Base-by-base conservation (phyloP, 305 asterid genomes). In the Withania somnifera region DNA sequence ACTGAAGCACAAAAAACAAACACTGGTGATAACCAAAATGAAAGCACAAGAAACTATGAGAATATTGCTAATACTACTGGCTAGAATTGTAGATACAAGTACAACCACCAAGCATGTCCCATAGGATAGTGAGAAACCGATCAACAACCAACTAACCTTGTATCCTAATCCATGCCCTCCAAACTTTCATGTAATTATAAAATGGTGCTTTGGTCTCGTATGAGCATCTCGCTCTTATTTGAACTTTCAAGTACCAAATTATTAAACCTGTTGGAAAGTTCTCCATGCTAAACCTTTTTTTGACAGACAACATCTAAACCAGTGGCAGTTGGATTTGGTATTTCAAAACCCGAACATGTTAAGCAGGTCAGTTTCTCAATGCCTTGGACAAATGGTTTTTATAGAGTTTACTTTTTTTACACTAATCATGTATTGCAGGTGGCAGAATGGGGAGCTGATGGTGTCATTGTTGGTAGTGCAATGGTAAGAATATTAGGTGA, bases 371-470 rank as follows among this genome's bases (percentile, higher is more conserved):
- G 73, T 38, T 81, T 76, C 42, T 24, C 26, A 28, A 45, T 45
- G 24, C 58, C 60, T 40, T 69, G 57, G 24, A 38, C 1, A 9
- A 20, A 45, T 50, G 50, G 11, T 40, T 30, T 6, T 7, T 5
- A 54, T 19, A 32, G 26, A 57, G 53, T 69, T 47, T 13, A 4
- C 34, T 32, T 82, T 61, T 78, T 22, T 64, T 4, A 5, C 77
- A n/a, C 9, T 47, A 7, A 11, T 22, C 36, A 40, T 22, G 7
- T 58, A 13, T 84, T 84, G 77, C 92, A 95, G 99, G 88, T 96
- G 84, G 97, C 90, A 2, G 92, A 81, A 79, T 96, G 99, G 98
- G 99, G 99, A 83, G 99, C 99, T 17, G 99, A 94, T 57, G 99
- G 99, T 2, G 98, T 96, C 80, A 96, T 96, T 79, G 95, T 96